Base-by-base conservation (phyloP, 78 protist genomes). In the Anaeramoeba flamelloides region DNA sequence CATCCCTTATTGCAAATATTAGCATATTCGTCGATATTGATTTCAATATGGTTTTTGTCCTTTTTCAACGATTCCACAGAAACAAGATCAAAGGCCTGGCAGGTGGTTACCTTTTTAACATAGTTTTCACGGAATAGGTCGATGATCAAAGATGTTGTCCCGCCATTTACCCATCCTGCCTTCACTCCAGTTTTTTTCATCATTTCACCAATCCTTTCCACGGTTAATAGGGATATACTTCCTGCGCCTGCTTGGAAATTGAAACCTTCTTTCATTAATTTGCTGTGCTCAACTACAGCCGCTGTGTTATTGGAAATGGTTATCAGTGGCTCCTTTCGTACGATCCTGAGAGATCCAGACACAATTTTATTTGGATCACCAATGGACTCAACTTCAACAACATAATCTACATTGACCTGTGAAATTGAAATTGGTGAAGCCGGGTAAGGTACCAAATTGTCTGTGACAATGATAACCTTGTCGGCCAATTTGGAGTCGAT, bases 221-320 rank as follows among this genome's bases (percentile, higher is more conserved):
- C 39, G 22, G 82, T 74, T 38, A 17, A 1, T 39, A 80, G 75
- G 75, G 82, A 80, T 31, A 77, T 12, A 39, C 82, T 77, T n/a
- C 82, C 82, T 17, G 82, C 40, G 8, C 82, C 82, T 33, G 82
- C 82, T 39, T 80, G 82, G 82, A 80, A 80, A 38, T 32, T 8
- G 22, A 80, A 34, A 4, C 69, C 82, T 33, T 80, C 2, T 4
- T 1, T 39, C 75, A 80, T 1, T 17, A 3, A 1, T 38, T 77
- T 77, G 33, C 34, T n/a, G 34, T 8, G 34, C 22, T 2, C 41
- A 4, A 80, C 74, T 32, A 40, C 2, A 4, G 31, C 22, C 31
- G 82, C 82, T 33, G 65, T 12, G 2, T 2, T 30, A 38, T 40
- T 32, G 30, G 65, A 12, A 2, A 80, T 31, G 36, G 12, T 30